Conservation (phyloP, 1,139 yeast genomes). For the Blastobotrys apis region DNA sequence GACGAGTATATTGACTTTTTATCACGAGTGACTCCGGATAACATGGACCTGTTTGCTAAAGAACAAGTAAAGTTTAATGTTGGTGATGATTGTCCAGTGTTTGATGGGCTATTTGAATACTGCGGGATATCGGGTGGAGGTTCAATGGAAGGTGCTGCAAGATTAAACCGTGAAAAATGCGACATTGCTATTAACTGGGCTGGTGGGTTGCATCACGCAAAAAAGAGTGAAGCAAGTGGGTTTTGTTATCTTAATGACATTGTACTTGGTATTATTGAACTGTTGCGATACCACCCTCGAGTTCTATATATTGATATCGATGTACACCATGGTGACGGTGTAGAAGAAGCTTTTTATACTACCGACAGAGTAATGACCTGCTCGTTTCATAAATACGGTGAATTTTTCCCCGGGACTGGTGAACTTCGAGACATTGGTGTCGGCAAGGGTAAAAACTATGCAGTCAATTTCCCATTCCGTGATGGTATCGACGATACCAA, state of each 20-base stretch:
- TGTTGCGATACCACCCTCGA: slow-evolving; percentile 86
- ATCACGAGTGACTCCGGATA: slow-evolving; percentile 91
- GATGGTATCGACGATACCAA: slow-evolving; percentile 93
- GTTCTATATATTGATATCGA: slow-evolving; percentile 95
- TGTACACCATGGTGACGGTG: slow-evolving; percentile 98
- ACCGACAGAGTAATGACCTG: slow-evolving; percentile 98
- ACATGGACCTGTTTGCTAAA: slow-evolving; percentile 82
- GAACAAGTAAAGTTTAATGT: slow-evolving; percentile 94
- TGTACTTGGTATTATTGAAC: slow-evolving; percentile 84
- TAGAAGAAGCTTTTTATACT: slow-evolving; percentile 94
- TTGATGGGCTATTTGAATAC: slow-evolving; percentile 92
- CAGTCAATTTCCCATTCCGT: slow-evolving; percentile 83
- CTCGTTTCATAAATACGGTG: slow-evolving; percentile 95
- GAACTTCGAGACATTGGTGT: slow-evolving; percentile 84
- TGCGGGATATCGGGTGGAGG: slow-evolving; percentile 96
- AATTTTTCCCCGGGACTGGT: slow-evolving; percentile 95
- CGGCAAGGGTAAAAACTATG: slow-evolving; percentile 81
- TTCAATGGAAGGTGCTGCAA: slow-evolving; percentile 94
- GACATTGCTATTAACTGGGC: slow-evolving; percentile 97
- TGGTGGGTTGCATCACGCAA: slow-evolving; percentile 96
- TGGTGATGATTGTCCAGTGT: slow-evolving; percentile 96
- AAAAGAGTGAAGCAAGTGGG: slow-evolving; percentile 92
- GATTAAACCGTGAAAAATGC: slow-evolving; percentile 87
- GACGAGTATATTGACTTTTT: slow-evolving; percentile 95
- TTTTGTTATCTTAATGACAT: slow-evolving; percentile 91